Percentiles rank a stretch among this genome's conserved stretches.
Conservation (phyloP, 208 protist species). For the Crithidia acanthocephali region DNA sequence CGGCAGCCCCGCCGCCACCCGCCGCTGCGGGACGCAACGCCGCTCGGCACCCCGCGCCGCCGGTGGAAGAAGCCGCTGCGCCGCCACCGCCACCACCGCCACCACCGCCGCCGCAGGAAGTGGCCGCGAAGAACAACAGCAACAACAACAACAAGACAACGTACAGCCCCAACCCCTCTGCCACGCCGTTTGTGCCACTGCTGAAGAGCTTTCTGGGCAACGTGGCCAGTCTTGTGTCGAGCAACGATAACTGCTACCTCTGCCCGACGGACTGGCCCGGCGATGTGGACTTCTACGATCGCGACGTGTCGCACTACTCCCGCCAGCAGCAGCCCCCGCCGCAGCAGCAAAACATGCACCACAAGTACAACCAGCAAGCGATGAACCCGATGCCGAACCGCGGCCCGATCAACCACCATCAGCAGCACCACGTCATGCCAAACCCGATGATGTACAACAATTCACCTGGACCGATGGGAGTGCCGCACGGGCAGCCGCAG, state of each 20-base stretch:
- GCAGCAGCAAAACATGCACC: slow-evolving; percentile 30
- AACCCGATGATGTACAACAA: slow-evolving; percentile 30
- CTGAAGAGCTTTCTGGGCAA: slow-evolving; percentile 56
- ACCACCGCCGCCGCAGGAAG: slow-evolving; percentile 30
- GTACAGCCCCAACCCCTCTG: slow-evolving; percentile 60
- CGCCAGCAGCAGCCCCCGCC: slow-evolving; percentile 17
- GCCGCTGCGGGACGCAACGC: slow-evolving; percentile 10
- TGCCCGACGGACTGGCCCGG: slow-evolving; percentile 60
- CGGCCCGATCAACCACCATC: slow-evolving; percentile 36
- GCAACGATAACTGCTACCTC: slow-evolving; percentile 55
- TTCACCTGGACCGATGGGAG: slow-evolving; percentile 14
- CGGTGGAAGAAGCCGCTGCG: slow-evolving; percentile 19
- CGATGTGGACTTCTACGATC: slow-evolving; percentile 62
- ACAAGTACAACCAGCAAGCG: slow-evolving; percentile 32
- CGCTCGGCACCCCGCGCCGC: slow-evolving; percentile 22
- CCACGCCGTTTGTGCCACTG: slow-evolving; percentile 49
- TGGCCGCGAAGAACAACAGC: slow-evolving; percentile 25
- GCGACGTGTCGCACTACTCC: slow-evolving; percentile 72
- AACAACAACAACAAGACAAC: slow-evolving; percentile 19
- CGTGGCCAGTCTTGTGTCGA: slow-evolving; percentile 52
- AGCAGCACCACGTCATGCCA: slow-evolving; percentile 29
- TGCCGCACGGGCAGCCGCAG: slow-evolving; percentile 32
- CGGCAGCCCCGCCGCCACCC: neutral
- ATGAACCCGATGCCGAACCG: slow-evolving; percentile 24
- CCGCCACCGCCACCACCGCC: too few species aligned